Percentiles rank a stretch among this genome's conserved stretches.
Conservation (phyloP, 164 flowering plant species). For the Tinospora cordifolia region DNA sequence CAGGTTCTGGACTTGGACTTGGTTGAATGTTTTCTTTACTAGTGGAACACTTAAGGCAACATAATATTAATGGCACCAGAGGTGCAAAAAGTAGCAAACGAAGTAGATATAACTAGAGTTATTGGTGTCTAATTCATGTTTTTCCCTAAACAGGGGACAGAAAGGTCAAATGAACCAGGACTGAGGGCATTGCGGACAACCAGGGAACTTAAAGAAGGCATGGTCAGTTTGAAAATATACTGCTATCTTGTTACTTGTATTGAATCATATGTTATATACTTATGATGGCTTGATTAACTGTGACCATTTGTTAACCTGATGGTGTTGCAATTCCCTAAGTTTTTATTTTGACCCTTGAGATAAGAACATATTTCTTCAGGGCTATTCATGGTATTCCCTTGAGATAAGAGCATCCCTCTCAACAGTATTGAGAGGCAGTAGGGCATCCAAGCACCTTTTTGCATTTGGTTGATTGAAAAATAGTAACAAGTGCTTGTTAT, state of each 20-base stretch:
- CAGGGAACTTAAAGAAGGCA: conserved; percentile 12
- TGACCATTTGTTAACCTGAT: neutral
- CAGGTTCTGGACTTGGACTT: neutral
- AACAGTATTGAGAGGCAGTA: neutral
- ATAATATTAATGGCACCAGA: too few relatives aligned
- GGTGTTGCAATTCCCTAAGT: neutral
- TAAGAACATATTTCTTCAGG: neutral
- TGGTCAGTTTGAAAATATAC: conserved; percentile 6
- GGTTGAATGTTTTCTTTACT: neutral
- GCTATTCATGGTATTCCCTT: neutral
- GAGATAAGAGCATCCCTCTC: neutral
- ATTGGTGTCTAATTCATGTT: neutral
- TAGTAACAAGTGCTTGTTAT: neutral
- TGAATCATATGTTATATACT: neutral
- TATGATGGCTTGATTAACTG: too few relatives aligned
- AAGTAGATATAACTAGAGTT: too few relatives aligned
- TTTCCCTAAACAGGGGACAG: conserved; percentile 4
- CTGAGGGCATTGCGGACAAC: conserved; percentile 8
- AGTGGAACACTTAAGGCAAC: neutral
- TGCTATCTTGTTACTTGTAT: neutral
- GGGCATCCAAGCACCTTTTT: neutral
- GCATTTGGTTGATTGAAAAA: neutral
- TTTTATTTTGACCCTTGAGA: neutral
- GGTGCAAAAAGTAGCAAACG: too few relatives aligned
- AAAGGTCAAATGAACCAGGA: conserved; percentile 9